Evolutionary conservation across 148 eudicot genomes (phyloP).

Genomic region (Gaultheria prostrata): DNA sequence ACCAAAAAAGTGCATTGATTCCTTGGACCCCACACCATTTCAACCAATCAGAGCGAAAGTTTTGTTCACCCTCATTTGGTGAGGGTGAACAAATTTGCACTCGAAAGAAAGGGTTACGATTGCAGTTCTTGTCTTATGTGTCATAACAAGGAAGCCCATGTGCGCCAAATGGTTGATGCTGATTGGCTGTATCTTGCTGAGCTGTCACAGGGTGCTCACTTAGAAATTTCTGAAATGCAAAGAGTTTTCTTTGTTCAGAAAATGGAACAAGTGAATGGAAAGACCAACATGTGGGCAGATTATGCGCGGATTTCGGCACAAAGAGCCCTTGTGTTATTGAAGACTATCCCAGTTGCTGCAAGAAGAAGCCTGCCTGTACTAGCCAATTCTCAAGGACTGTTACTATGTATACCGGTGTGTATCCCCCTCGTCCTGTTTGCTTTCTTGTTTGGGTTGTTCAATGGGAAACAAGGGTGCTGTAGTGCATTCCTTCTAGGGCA

Average conservation of each 20-base stretch:
- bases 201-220: constrained; percentile 31
- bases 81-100: no score
- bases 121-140: constrained; percentile 42
- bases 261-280: constrained; percentile 12
- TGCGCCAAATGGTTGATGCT: constrained; percentile 78
- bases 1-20: no score
- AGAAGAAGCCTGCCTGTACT: constrained; percentile 80
- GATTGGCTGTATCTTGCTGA: constrained; percentile 88
- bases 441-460: background rate
- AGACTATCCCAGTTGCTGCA: constrained; percentile 80
- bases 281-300: constrained; percentile 26
- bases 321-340: constrained; percentile 55
- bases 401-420: constrained; percentile 73
- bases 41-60: no score
- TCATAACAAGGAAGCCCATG: constrained; percentile 35
- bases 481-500: no score
- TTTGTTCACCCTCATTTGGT: no score
- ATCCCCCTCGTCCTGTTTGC: background rate
- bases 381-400: constrained; percentile 44
- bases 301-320: constrained; percentile 47
- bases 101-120: constrained; percentile 18
- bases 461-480: no score
- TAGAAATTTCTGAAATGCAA: constrained; percentile 21
- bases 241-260: background rate
- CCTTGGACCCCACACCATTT: no score